Conservation (phyloP, 1,284 basidiomycete species). For the Ceratobasidium sp. region DNA sequence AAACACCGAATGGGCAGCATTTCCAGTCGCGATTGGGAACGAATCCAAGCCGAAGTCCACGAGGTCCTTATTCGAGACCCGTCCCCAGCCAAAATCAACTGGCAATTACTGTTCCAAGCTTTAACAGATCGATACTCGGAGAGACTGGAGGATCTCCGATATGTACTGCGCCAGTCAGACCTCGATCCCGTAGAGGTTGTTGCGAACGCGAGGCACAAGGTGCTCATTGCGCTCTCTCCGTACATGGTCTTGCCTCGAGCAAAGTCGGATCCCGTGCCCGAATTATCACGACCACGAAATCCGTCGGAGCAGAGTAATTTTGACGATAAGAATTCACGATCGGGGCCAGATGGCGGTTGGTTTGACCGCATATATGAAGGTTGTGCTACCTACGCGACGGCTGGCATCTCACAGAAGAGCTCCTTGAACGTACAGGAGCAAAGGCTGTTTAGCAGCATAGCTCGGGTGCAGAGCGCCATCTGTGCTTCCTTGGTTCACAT, state of each 20-base stretch:
- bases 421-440: slow-evolving; percentile 5
- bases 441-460: neutral
- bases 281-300: neutral
- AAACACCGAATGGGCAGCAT: slow-evolving; percentile 50
- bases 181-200: slow-evolving; percentile 36
- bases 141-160: slow-evolving; percentile 54
- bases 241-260: slow-evolving; percentile 49
- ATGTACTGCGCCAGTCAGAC: slow-evolving; percentile 49
- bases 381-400: slow-evolving; percentile 15
- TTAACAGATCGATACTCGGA: slow-evolving; percentile 55
- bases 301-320: neutral
- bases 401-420: neutral
- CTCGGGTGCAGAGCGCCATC: slow-evolving; percentile 34
- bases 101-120: slow-evolving; percentile 54
- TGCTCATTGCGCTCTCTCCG: slow-evolving; percentile 52
- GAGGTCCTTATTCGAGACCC: slow-evolving; percentile 43
- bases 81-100: slow-evolving; percentile 53
- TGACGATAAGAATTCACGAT: neutral
- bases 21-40: slow-evolving; percentile 43
- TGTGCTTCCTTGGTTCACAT: slow-evolving; percentile 56
- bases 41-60: slow-evolving; percentile 44
- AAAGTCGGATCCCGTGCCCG: neutral
- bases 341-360: slow-evolving; percentile 9
- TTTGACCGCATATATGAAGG: neutral
- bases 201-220: slow-evolving; percentile 45